phyloP scores from a whole-genome alignment of 495 filamentous ascomycete species.

The Polyplosphaeria fusca region DNA sequence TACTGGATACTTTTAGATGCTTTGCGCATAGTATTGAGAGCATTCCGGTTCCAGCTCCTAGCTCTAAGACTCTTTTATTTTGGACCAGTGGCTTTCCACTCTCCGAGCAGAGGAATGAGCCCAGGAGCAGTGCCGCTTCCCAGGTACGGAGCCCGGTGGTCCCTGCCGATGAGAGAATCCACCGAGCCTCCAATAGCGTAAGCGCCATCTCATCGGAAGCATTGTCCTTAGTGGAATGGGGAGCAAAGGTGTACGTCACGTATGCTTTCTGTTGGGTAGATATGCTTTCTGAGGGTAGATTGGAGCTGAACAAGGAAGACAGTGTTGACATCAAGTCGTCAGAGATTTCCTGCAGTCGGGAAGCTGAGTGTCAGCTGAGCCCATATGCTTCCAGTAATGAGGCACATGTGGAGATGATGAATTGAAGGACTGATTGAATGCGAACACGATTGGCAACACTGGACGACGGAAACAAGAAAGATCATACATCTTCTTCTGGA shows the following conservation, averaged over 20 bases:
- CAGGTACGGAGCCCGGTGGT: slow-evolving; percentile 89
- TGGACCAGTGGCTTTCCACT: slow-evolving; percentile 46
- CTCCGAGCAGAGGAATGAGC: slow-evolving; percentile 56
- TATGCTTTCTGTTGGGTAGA: slow-evolving; percentile 72
- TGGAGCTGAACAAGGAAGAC: slow-evolving; percentile 55
- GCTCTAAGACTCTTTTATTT: slow-evolving; percentile 69
- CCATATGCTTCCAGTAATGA: too few relatives aligned
- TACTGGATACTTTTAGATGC: slow-evolving; percentile 58
- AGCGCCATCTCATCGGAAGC: slow-evolving; percentile 39
- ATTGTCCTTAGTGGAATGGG: slow-evolving; percentile 1
- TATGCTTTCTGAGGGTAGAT: slow-evolving; percentile 55
- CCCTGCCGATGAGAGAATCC: slow-evolving; percentile 67
- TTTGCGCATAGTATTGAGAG: slow-evolving; percentile 77
- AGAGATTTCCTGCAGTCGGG: slow-evolving; percentile 62
- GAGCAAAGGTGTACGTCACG: slow-evolving; percentile 59
- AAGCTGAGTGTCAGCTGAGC: slow-evolving; percentile 1
- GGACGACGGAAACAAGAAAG: too few relatives aligned
- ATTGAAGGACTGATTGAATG: too few relatives aligned
- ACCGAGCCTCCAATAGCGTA: slow-evolving; percentile 67
- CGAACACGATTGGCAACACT: too few relatives aligned
- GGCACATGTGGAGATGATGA: too few relatives aligned
- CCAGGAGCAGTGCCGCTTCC: slow-evolving; percentile 88
- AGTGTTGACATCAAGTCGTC: slow-evolving; percentile 66
- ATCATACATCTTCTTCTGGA: slow-evolving; percentile 75
- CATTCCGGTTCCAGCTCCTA: slow-evolving; percentile 87